Evolutionary conservation across 306 rosid species (phyloP).

Genomic region (Argentina anserina): DNA sequence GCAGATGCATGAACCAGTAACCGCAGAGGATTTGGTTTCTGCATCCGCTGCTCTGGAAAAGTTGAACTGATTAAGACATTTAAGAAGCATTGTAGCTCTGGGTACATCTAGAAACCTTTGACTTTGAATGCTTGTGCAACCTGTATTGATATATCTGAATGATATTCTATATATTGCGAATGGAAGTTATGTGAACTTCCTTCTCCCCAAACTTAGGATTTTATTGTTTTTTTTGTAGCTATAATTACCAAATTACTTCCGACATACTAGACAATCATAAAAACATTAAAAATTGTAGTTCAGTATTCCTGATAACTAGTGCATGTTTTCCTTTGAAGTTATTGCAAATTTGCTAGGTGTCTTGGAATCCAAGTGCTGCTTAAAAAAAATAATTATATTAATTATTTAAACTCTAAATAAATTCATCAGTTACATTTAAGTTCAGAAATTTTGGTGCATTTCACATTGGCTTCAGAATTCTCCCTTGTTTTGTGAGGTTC

Average conservation of each 20-base stretch:
- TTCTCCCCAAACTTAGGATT: not conserved
- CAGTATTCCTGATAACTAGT: not conserved
- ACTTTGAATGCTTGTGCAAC: not conserved
- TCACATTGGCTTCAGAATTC: not conserved
- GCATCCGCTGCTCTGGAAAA: conserved; percentile 47
- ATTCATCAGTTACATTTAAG: not conserved
- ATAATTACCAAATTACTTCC: not conserved
- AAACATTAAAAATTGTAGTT: not conserved
- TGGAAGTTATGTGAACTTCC: not conserved
- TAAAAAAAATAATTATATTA: not conserved
- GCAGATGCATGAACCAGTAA: conserved; percentile 82
- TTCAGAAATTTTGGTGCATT: not conserved
- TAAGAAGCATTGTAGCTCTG: not conserved
- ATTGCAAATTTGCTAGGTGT: not conserved
- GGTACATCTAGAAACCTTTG: not conserved
- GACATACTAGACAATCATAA: not conserved
- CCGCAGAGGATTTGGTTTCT: conserved; percentile 69
- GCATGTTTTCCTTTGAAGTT: not conserved
- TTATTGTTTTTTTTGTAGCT: not conserved
- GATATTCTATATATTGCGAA: not conserved
- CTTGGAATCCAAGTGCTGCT: not conserved
- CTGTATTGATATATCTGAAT: not conserved
- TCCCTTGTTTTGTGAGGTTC: not conserved
- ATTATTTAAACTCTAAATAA: not conserved
- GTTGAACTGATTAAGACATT: conserved; percentile 20